Percentiles rank a stretch among this genome's conserved stretches.
Evolutionary conservation across 179 eudicot species (phyloP).

Genomic region (Nepenthes alata): DNA sequence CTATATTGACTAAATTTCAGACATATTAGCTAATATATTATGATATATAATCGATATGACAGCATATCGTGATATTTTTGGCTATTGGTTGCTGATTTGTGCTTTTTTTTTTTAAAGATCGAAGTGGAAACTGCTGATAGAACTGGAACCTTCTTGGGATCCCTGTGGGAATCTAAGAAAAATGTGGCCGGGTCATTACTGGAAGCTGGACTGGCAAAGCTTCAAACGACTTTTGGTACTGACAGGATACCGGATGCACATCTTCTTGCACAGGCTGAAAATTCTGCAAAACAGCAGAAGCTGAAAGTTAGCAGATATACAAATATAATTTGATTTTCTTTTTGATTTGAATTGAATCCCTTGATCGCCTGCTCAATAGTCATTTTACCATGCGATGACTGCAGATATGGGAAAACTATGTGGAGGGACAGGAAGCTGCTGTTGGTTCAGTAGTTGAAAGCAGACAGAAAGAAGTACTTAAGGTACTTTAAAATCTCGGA

Average conservation of each 20-base stretch:
- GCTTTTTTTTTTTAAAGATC: constrained; percentile 32
- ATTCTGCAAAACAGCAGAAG: constrained; percentile 76
- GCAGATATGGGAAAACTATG: constrained; percentile 92
- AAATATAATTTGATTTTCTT: constrained; percentile 1
- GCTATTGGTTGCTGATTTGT: background rate
- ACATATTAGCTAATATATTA: too few species aligned
- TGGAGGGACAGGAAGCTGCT: constrained; percentile 84
- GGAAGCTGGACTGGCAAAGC: constrained; percentile 84
- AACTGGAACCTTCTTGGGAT: constrained; percentile 87
- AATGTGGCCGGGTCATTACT: constrained; percentile 54
- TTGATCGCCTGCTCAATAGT: constrained; percentile 2
- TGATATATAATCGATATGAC: too few species aligned
- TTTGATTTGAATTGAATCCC: background rate
- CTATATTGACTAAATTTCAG: too few species aligned
- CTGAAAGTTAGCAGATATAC: constrained; percentile 49
- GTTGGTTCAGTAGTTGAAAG: constrained; percentile 42
- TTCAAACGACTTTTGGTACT: constrained; percentile 61
- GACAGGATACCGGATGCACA: constrained; percentile 75
- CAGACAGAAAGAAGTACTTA: constrained; percentile 72
- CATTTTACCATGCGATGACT: constrained; percentile 7
- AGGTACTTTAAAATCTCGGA: constrained; percentile 27
- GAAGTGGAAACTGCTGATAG: constrained; percentile 93
- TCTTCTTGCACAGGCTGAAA: constrained; percentile 77
- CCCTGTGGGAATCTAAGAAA: constrained; percentile 73
- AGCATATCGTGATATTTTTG: too few species aligned